Conservation (phyloP, 2,329 filamentous ascomycete genomes). For the Mycogone perniciosa region DNA sequence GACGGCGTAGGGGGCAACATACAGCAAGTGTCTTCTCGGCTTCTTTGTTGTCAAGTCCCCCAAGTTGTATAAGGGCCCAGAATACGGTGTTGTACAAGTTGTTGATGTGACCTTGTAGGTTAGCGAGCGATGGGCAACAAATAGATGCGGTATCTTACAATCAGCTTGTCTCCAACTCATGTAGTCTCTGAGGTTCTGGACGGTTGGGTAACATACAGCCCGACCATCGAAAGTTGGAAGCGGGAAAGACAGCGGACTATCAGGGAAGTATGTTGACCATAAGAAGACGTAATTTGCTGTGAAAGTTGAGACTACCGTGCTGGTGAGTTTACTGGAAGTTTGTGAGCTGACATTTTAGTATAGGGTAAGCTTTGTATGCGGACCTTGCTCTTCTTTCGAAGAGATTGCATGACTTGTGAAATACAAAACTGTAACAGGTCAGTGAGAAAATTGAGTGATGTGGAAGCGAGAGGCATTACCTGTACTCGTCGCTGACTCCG, state of each 20-base stretch:
- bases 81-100: conserved; percentile 98
- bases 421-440: conserved; percentile 63
- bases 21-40: conserved; percentile 77
- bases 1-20: conserved; percentile 17
- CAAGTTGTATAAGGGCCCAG: conserved; percentile 78
- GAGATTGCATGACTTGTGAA: conserved; percentile 72
- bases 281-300: conserved; percentile 82
- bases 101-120: conserved; percentile 75
- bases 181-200: conserved; percentile 82
- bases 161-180: conserved; percentile 96
- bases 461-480: conserved; percentile 33
- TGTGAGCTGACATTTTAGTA: conserved; percentile 11
- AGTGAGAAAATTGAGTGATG: neutral
- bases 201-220: conserved; percentile 81
- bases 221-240: conserved; percentile 89
- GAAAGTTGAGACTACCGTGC: conserved; percentile 87
- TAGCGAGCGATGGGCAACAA: conserved; percentile 6
- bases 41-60: conserved; percentile 66
- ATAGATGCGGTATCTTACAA: conserved; percentile 51
- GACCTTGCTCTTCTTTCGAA: conserved; percentile 82
- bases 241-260: conserved; percentile 62
- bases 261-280: conserved; percentile 72
- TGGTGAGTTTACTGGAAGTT: conserved; percentile 69
- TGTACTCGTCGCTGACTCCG: conserved; percentile 92
- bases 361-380: conserved; percentile 15